Evolutionary conservation across 495 filamentous ascomycete genomes (phyloP), one percentile per base, ranked within the genome.

Genomic region (Aeminium ludgeri): DNA sequence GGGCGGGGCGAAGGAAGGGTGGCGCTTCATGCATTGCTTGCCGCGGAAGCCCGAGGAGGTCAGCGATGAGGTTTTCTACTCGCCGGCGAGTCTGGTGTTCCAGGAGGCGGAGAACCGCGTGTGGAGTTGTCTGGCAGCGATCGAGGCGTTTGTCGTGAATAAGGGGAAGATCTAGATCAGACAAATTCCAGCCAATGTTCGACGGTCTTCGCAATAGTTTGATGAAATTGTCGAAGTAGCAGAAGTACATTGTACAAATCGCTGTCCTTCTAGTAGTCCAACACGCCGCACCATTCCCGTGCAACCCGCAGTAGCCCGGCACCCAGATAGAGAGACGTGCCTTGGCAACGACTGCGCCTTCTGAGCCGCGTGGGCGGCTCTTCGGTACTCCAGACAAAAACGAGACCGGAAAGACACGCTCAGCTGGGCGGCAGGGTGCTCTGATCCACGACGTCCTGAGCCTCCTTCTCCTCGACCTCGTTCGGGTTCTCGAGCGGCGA

Each of bases 1-100:
- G 33, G 89, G 87, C 30, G 84, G 84, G 23, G 89, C 89, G 10
- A 91, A 91, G 56, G 67, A 78, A 25, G 67, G 69, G 44, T 97
- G 89, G 89, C 85, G 82, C 62, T 97, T 96, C 55, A 95, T 97
- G 89, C 89, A 97, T 67, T 97, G 89, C 56, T 60, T 97, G 38
- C 89, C 89, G n/a, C 71, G 89, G 38, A 86, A 97, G 51, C 73
- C 69, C 0, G 87, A 97, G 62, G 89, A 97, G 63, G 89, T 96
- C 7, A 75, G 72, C 40, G 86, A 97, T 57, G 86, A 83, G 52
- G 86, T 97, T 1, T 93, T 96, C 55, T 94, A 96, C 55, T 73
- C 80, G 27, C 59, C 65, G 0, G 69, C 78, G 49, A 86, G 77
- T 23, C 61, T 97, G 37, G 89, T 95, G 15, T 97, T 93, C 62